Evolutionary conservation across 2,329 filamentous ascomycete genomes (phyloP).

Genomic region (Penicillium oxalicum): DNA sequence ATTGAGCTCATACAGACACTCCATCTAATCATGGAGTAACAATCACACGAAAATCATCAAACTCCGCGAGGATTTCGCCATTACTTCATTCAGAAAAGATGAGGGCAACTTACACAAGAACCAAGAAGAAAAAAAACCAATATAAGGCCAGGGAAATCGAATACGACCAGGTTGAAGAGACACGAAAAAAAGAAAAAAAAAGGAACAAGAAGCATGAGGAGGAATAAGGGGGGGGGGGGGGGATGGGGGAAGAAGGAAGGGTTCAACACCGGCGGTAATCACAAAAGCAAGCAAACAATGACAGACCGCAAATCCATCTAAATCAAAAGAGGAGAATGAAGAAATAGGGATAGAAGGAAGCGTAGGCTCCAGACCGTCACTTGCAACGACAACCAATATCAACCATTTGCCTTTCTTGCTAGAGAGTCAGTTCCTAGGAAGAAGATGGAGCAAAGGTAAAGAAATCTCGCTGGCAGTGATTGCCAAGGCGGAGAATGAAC

Average conservation of each 20-base stretch:
- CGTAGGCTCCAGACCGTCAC: conserved; percentile 5
- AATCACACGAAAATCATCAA: conserved; percentile 1
- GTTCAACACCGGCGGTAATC: conserved; percentile 21
- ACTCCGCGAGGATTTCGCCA: conserved; percentile 27
- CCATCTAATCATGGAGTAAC: background rate
- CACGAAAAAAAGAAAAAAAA: conserved; percentile 10
- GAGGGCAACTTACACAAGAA: conserved; percentile 30
- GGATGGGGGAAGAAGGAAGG: no score
- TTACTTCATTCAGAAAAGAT: conserved; percentile 33
- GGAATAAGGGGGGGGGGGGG: no score
- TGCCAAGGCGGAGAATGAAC: background rate
- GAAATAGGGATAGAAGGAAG: conserved; percentile 16
- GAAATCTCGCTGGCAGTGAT: no score
- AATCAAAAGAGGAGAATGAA: conserved; percentile 29
- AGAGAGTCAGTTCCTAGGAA: no score
- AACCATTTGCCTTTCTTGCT: conserved; percentile 3
- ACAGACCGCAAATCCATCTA: conserved; percentile 29
- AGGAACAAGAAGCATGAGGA: conserved; percentile 8
- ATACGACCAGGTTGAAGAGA: conserved; percentile 14
- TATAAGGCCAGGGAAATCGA: conserved; percentile 10
- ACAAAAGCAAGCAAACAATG: conserved; percentile 25
- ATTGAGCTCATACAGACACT: background rate
- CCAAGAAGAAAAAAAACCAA: conserved; percentile 1
- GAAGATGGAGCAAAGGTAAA: no score
- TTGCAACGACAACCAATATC: conserved; percentile 9